Evolutionary conservation across 2,329 filamentous ascomycete genomes (phyloP), one percentile per base, ranked within the genome.

Genomic region (Beauveria australis): DNA sequence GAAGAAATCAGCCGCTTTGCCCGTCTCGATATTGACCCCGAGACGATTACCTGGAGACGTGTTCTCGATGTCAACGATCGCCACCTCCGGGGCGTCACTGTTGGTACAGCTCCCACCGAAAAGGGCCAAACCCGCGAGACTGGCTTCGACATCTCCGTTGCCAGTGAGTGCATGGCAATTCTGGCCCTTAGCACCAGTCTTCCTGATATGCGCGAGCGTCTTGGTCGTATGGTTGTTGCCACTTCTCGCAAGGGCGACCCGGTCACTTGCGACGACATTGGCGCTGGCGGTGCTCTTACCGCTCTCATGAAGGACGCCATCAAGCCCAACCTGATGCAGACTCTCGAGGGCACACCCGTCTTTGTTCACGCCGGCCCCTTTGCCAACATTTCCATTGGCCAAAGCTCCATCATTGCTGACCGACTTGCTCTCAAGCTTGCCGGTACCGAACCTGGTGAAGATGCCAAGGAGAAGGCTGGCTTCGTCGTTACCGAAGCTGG

Each of bases 291-390:
- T 68, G 94, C 94, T 55, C 79, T 99, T 65, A 92, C 94, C 48
- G 93, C 92, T 33, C 81, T 99, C 69, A 97, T 99, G 90, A 94
- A 89, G 78, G 94, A 99, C 75, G 92, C 94, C 61, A 96, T 97
- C 78, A 99, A 99, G 81, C 94, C 94, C 62, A 99, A 97, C 77
- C 79, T 99, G 65, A 97, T 99, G 94, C 94, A 99, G 76, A 96
- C 91, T 33, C 80, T 99, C 58, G 94, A 99, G 74, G 94, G 94
- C 30, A 99, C 94, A 8, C 94, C 94, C 0, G 94, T 97, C 3
- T 95, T 99, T 71, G 94, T 99, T 16, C 94, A 99, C 71, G 94
- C 94, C 24, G 94, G 94, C 5, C 94, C 94, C 18, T 99, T 99
- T 69, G 94, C 94, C 71, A 99, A 99, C 75, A 99, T 99, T 73